Conservation (phyloP, 768 basidiomycete species). For the Pleurotus citrinopileatus region DNA sequence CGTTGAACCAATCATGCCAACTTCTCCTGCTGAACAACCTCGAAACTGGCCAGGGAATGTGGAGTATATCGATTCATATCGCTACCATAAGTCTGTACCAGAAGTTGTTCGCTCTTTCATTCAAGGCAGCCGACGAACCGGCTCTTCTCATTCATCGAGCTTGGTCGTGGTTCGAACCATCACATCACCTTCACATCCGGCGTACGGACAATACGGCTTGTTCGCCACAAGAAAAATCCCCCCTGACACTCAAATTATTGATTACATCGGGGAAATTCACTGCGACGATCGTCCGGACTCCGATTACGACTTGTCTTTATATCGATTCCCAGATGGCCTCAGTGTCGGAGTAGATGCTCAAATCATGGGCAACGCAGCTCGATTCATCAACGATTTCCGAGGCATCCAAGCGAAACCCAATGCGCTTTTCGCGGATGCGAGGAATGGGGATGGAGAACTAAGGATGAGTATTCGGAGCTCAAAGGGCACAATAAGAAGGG, state of each 20-base stretch:
- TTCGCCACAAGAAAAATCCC: slow-evolving; percentile 75
- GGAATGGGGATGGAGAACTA: slow-evolving; percentile 54
- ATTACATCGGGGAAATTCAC: slow-evolving; percentile 84
- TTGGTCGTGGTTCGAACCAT: slow-evolving; percentile 59
- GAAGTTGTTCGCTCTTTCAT: slow-evolving; percentile 37
- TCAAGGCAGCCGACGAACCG: slow-evolving; percentile 16
- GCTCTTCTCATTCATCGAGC: slow-evolving; percentile 19
- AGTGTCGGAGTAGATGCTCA: slow-evolving; percentile 80
- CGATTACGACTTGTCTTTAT: slow-evolving; percentile 89
- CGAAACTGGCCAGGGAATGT: slow-evolving; percentile 44
- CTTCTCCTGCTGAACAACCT: slow-evolving; percentile 3
- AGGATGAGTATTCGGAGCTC: slow-evolving; percentile 77
- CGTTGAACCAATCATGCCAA: too few species aligned
- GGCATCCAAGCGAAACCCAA: slow-evolving; percentile 71
- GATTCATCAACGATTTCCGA: slow-evolving; percentile 91
- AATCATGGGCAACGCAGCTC: slow-evolving; percentile 76
- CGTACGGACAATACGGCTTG: slow-evolving; percentile 74
- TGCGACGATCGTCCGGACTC: slow-evolving; percentile 67
- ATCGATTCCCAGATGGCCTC: slow-evolving; percentile 50
- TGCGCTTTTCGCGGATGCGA: slow-evolving; percentile 61
- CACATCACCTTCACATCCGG: slow-evolving; percentile 61
- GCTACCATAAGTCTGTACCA: slow-evolving; percentile 60
- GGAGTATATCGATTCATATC: slow-evolving; percentile 48
- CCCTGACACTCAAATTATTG: slow-evolving; percentile 63
- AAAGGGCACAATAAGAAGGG: slow-evolving; percentile 60